Conservation (phyloP, 1,284 basidiomycete genomes). For the Microbotryum intermedium region DNA sequence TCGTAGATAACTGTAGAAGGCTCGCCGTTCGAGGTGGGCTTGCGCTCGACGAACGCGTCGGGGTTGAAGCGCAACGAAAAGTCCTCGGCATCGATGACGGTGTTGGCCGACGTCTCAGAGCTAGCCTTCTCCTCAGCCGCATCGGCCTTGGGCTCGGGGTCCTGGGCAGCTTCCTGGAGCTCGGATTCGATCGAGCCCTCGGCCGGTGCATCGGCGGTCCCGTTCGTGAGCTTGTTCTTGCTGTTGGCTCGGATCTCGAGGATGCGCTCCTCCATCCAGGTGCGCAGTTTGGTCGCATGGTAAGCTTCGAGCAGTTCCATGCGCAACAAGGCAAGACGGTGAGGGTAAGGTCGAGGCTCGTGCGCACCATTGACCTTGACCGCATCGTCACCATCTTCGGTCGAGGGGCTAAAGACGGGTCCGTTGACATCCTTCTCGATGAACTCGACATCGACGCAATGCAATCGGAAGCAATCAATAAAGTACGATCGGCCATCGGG, state of each 20-base stretch:
- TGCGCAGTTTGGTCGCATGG: slow-evolving; percentile 48
- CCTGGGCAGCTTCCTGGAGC: slow-evolving; percentile 35
- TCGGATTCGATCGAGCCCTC: slow-evolving; percentile 35
- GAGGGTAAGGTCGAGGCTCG: slow-evolving; percentile 42
- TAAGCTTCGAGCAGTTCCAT: slow-evolving; percentile 50
- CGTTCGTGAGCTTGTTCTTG: slow-evolving; percentile 39
- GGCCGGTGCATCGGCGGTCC: slow-evolving; percentile 39
- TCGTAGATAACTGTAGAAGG: slow-evolving; percentile 37
- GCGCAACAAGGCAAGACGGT: slow-evolving; percentile 49
- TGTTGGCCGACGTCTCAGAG: slow-evolving; percentile 21
- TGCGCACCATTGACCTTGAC: slow-evolving; percentile 20
- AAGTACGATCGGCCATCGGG: slow-evolving; percentile 50
- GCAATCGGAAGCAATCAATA: slow-evolving; percentile 48
- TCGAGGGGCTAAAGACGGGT: slow-evolving; percentile 29
- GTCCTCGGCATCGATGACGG: slow-evolving; percentile 36
- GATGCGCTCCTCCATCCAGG: slow-evolving; percentile 46
- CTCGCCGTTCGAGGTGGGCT: slow-evolving; percentile 30
- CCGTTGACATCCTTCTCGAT: slow-evolving; percentile 46
- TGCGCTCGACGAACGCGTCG: slow-evolving; percentile 49
- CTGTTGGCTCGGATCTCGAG: slow-evolving; percentile 41
- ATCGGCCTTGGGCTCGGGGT: slow-evolving; percentile 9
- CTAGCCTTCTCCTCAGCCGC: slow-evolving; percentile 34
- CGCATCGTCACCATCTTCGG: slow-evolving; percentile 7
- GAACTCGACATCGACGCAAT: slow-evolving; percentile 50
- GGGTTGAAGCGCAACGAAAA: slow-evolving; percentile 51